Evolutionary conservation across 176 grass and related monocot genomes (phyloP), one percentile per base, ranked within the genome.

Genomic region (Zea luxurians): DNA sequence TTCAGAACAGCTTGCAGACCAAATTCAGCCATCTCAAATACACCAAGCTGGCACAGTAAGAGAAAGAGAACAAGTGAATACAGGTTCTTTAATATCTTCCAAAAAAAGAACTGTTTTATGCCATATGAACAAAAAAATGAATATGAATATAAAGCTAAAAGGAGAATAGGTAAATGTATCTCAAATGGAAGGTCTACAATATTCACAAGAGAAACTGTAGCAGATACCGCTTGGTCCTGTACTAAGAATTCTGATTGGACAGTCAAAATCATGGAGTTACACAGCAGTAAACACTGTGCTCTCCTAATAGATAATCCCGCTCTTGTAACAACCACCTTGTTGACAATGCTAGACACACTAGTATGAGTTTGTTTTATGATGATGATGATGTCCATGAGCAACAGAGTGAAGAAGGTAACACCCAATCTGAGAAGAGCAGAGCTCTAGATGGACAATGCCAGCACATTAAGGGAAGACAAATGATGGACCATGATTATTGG

Each of bases 1-100:
- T 98, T 92, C 68, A 88, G 44, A 84, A 98, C 95, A 83, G 87
- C 75, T 86, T 94, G 89, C 62, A 94, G 85, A 44, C 95, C 95
- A 81, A 70, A 75, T n/a, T 87, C 83, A 48, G 91, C 76, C 95
- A 98, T 98, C 82, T 98, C 89, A 77, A 98, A 94, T 58, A 98
- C 89, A 69, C 95, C 95, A 71, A 98, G 87, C 95, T 98, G 91
- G 82, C 73, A 64, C 15, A 70, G 74, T 71, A 79, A 68, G 47
- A 78, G 4, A 40, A 80, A 74, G 45, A 34, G 7, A 11, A 65
- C 38, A 54, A 67, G 71, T 79, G 66, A 55, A 67, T 65, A 82
- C 55, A 77, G 46, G 18, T 54, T 65, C 47, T 72, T 86, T 55
- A 70, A 20, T 53, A 37, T 3, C 9, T 66, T 53, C 47, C 35